Evolutionary conservation across 495 filamentous ascomycete genomes (phyloP), one percentile per base, ranked within the genome.

Genomic region (Alectoria sarmentosa): DNA sequence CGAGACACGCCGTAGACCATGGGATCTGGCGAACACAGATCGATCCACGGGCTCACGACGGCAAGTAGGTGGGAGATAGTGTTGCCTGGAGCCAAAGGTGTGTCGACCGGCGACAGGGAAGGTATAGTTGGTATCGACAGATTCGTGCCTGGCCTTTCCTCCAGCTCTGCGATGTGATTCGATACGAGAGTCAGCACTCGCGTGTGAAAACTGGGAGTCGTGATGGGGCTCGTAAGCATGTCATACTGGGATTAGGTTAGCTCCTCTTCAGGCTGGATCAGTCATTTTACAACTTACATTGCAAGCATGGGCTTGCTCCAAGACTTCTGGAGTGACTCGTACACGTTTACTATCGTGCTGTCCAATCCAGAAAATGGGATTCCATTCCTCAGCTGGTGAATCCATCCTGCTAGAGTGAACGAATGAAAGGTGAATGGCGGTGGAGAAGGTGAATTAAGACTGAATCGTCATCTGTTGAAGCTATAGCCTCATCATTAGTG

Each of bases 201-300:
- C 28, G 88, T 80, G 71, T 90, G 90, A 72, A 97, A 97, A 69
- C 87, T 80, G 14, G 83, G 70, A 58, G 88, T 97, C 3, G 94
- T 96, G 68, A 98, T 91, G 14, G 90, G 89, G 0, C 85, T 87
- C 0, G 93, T 96, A 70, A 96, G 82, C 82, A 96, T 90, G 73
- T 94, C 88, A 84, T 98, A 98, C 90, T 98, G 65, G 46, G 34
- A 41, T 36, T n/a, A 26, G 19, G 54, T 65, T 30, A 68, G 65
- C 41, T 11, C 54, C 56, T 54, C 57, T 71, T 57, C 66, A 65
- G 42, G 32, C 60, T 19, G 13, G 15, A 23, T 30, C 37, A 11
- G 28, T 23, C 34, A 17, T 48, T 17, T 54, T 28, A 48, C 64
- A 62, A 70, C 78, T 61, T 67, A 83, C 79, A 67, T 78, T 79